These are phyloP conservation scores for Chimonanthus salicifolius DNA, from an alignment of 164 flowering plant genomes.

Conservation along the genomic window DNA sequence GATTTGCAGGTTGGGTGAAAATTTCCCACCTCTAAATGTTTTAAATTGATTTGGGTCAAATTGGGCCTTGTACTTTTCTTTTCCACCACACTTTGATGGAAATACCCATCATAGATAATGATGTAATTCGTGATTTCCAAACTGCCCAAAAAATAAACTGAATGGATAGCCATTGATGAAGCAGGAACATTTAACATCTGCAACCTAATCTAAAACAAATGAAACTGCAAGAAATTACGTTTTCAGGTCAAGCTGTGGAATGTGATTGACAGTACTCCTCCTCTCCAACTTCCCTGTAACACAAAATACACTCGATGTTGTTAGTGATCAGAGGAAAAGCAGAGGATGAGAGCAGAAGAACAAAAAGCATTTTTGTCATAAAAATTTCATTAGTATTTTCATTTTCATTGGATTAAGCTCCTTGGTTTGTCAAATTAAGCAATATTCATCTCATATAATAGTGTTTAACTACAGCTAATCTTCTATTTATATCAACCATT, in stretches of 20 bases:
- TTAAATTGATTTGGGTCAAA: too few species aligned
- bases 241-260: constrained; percentile 36
- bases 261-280: constrained; percentile 21
- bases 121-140: not conserved
- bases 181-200: not conserved
- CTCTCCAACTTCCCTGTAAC: constrained; percentile 49
- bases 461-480: not conserved
- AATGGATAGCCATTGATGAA: not conserved
- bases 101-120: not conserved
- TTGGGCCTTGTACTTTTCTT: too few species aligned
- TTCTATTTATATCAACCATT: too few species aligned
- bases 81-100: not conserved
- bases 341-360: not conserved
- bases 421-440: not conserved
- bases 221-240: constrained; percentile 24
- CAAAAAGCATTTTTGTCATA: not conserved
- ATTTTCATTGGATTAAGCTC: not conserved
- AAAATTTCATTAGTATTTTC: not conserved
- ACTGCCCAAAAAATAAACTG: not conserved
- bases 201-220: not conserved
- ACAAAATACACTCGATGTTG: not conserved
- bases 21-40: too few species aligned
- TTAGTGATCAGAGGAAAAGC: not conserved
- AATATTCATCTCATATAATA: not conserved
- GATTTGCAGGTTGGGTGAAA: too few species aligned